Percentiles rank a stretch among this genome's conserved stretches.
phyloP scores from a whole-genome alignment of 2,329 filamentous ascomycete genomes.

The Malbranchea cinnamomea region DNA sequence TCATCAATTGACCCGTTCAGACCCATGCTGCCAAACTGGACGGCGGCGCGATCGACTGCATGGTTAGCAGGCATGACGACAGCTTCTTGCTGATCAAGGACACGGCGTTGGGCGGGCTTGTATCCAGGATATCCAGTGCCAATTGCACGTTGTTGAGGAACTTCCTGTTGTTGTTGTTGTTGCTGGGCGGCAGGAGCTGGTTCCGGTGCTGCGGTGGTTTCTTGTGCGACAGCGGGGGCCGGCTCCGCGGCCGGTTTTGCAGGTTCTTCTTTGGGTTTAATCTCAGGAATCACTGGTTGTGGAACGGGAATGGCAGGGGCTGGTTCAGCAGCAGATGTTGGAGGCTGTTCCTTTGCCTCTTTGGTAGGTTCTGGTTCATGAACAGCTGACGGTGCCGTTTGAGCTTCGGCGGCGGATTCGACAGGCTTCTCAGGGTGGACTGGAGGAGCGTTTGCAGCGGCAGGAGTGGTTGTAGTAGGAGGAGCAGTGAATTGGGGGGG shows the following conservation, averaged over 20 bases:
- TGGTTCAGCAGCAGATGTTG: constrained; percentile 1
- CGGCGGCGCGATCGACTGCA: constrained; percentile 78
- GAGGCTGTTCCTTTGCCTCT: background rate
- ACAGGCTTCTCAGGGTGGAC: constrained; percentile 19
- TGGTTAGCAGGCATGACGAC: constrained; percentile 97
- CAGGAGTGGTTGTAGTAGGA: constrained; percentile 19
- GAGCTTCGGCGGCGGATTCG: constrained; percentile 15
- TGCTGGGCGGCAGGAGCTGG: constrained; percentile 35
- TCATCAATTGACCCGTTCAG: constrained; percentile 61
- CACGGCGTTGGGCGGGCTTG: constrained; percentile 68
- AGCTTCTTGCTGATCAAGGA: constrained; percentile 90
- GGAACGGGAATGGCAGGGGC: constrained; percentile 1
- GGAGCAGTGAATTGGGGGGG: constrained; percentile 28
- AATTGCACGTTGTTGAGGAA: constrained; percentile 40
- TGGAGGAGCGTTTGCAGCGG: too few relatives aligned
- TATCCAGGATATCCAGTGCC: constrained; percentile 34
- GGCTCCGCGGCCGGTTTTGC: constrained; percentile 28
- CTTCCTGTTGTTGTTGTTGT: constrained; percentile 67
- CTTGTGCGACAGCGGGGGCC: constrained; percentile 24
- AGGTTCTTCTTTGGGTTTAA: constrained; percentile 29
- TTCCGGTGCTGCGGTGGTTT: constrained; percentile 22
- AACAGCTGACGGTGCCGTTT: constrained; percentile 5
- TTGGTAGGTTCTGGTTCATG: background rate
- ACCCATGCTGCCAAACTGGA: constrained; percentile 93
- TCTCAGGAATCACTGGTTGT: constrained; percentile 4